phyloP scores from a whole-genome alignment of 1,284 basidiomycete genomes.

The Cutaneotrichosporon sp. region DNA sequence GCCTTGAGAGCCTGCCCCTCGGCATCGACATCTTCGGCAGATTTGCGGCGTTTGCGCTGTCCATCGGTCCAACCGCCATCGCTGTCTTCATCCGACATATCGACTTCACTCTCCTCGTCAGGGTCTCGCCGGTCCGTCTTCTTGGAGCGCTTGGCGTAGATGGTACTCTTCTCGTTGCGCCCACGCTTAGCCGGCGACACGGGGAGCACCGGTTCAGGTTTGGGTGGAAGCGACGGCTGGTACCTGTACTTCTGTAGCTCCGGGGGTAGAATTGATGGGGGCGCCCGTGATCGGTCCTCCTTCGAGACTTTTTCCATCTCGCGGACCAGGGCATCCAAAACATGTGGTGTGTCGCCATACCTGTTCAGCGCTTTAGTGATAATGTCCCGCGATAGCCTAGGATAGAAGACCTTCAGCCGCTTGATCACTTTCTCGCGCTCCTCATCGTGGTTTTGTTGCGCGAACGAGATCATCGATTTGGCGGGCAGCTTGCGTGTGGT shows the following conservation, averaged over 20 bases:
- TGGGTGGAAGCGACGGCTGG: slow-evolving; percentile 1
- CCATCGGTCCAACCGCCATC: slow-evolving; percentile 40
- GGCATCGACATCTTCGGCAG: slow-evolving; percentile 39
- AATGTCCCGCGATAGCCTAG: slow-evolving; percentile 9
- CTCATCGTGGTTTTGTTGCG: slow-evolving; percentile 14
- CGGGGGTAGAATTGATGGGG: no score
- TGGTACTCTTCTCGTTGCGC: slow-evolving; percentile 43
- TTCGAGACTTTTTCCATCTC: no score
- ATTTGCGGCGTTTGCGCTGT: slow-evolving; percentile 29
- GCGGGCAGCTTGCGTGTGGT: slow-evolving; percentile 6
- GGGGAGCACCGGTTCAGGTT: background rate
- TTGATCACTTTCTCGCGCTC: slow-evolving; percentile 12
- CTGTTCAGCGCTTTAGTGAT: slow-evolving; percentile 18
- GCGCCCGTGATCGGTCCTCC: background rate
- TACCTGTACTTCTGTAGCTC: slow-evolving; percentile 4
- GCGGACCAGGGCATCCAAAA: slow-evolving; percentile 13
- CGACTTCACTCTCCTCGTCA: slow-evolving; percentile 49
- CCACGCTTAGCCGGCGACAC: slow-evolving; percentile 5
- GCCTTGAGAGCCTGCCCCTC: slow-evolving; percentile 65
- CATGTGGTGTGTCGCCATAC: slow-evolving; percentile 11
- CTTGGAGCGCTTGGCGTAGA: slow-evolving; percentile 45
- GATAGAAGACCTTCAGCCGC: slow-evolving; percentile 22
- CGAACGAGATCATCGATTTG: slow-evolving; percentile 10
- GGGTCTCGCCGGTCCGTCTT: slow-evolving; percentile 51
- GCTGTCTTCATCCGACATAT: slow-evolving; percentile 34